Conservation (phyloP, 768 basidiomycete species). For the Pisolithus tinctorius region DNA sequence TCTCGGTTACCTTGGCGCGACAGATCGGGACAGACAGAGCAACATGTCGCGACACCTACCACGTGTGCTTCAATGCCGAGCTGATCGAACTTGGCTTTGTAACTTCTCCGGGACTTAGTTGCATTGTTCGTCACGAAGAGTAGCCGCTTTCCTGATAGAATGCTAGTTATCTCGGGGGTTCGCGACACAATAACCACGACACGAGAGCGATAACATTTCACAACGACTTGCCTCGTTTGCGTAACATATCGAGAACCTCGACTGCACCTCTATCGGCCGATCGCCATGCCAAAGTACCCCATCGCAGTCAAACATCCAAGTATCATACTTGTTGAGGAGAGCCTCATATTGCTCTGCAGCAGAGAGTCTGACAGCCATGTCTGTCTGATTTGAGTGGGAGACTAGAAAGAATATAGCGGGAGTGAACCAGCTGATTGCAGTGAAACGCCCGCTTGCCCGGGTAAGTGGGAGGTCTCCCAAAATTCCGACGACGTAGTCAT, state of each 20-base stretch:
- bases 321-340: constrained; percentile 68
- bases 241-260: constrained; percentile 67
- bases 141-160: constrained; percentile 59
- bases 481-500: too few species aligned
- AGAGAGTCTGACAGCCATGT: constrained; percentile 23
- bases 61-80: constrained; percentile 80
- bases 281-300: constrained; percentile 92
- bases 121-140: constrained; percentile 98
- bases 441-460: too few species aligned
- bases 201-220: background rate
- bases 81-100: constrained; percentile 88
- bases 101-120: constrained; percentile 80
- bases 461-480: too few species aligned
- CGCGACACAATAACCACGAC: background rate
- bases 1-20: background rate
- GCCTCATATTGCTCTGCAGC: constrained; percentile 39
- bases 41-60: constrained; percentile 39
- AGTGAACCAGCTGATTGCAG: too few species aligned
- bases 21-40: background rate
- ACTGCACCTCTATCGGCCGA: constrained; percentile 70
- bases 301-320: constrained; percentile 96
- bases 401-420: background rate
- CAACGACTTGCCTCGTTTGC: constrained; percentile 55
- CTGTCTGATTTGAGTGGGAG: constrained; percentile 6
- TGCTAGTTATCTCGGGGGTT: background rate